Percentiles rank a stretch among this genome's conserved stretches.
Evolutionary conservation across 2,329 filamentous ascomycete species (phyloP).

Genomic region (Colletotrichum sp.): DNA sequence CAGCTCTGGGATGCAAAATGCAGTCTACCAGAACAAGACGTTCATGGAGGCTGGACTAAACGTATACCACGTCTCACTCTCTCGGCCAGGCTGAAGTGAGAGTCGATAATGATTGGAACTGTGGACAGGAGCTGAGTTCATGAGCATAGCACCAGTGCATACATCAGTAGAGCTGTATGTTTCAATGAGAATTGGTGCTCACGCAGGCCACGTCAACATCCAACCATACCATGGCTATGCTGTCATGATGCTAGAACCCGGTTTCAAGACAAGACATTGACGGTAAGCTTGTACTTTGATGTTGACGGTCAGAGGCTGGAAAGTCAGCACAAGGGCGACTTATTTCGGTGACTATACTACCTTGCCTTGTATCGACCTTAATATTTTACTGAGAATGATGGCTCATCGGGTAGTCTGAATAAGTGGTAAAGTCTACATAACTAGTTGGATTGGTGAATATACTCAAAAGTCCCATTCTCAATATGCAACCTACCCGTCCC

Average conservation of each 20-base stretch:
- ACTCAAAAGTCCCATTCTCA: background rate
- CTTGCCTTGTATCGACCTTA: background rate
- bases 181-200: background rate
- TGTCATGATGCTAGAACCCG: background rate
- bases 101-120: no score
- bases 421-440: rapidly evolving
- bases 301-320: no score
- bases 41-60: no score
- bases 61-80: no score
- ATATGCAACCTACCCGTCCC: background rate
- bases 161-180: background rate
- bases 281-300: no score
- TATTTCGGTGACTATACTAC: rapidly evolving
- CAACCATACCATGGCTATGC: background rate
- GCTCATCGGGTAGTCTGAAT: rapidly evolving
- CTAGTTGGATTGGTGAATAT: background rate
- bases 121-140: background rate
- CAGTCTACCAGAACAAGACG: no score
- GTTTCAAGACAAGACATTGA: background rate
- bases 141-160: background rate
- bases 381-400: rapidly evolving
- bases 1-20: background rate
- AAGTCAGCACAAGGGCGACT: rapidly evolving
- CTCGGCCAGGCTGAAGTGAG: no score
- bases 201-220: background rate